Base-by-base conservation (phyloP, 805 yeast genomes). In the Ogataea sp. region DNA sequence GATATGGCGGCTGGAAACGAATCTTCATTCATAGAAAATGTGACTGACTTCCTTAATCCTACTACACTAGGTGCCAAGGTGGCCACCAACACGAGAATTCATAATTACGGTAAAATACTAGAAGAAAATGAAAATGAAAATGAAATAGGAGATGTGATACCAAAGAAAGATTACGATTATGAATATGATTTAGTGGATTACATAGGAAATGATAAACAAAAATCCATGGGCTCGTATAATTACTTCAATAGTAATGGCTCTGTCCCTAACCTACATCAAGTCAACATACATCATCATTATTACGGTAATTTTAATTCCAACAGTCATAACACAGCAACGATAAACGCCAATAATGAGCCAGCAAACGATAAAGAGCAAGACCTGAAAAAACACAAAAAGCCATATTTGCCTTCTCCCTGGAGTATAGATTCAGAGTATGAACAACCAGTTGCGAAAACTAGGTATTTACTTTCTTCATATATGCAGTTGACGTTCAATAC, bases 391-490 rank as follows among this genome's bases (percentile, higher is more conserved):
- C 3, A 17, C 3, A 23, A 25, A 10, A 36, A 34, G 17, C 34
- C 41, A 11, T 20, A 36, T 13, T 59, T 80, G 25, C 86, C 86
- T 1, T 61, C 63, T 2, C 83, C 85, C 0, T 79, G 85, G 85
- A 70, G 74, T 6, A 41, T 63, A 6, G 50, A 58, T 6, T 71
- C 78, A 3, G 51, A 61, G n/a, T n/a, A n/a, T n/a, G n/a, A n/a
- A n/a, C n/a, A n/a, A 11, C 83, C 86, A 3, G 64, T 61, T 16
- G 75, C 72, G 24, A 69, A 68, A 42, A 57, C 66, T 0, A 75
- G 83, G 6, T 82, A 82, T 50, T 52, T 75, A 23, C 51, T 80
- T 9, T 68, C 80, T 9, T 75, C 88, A 13, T 79, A 80, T 47
- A 53, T 80, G 26, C 89, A 82, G 55, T 48, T 80, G 8, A 35